Conservation (phyloP, 495 filamentous ascomycete species). For the Hypoxylon fragiforme region DNA sequence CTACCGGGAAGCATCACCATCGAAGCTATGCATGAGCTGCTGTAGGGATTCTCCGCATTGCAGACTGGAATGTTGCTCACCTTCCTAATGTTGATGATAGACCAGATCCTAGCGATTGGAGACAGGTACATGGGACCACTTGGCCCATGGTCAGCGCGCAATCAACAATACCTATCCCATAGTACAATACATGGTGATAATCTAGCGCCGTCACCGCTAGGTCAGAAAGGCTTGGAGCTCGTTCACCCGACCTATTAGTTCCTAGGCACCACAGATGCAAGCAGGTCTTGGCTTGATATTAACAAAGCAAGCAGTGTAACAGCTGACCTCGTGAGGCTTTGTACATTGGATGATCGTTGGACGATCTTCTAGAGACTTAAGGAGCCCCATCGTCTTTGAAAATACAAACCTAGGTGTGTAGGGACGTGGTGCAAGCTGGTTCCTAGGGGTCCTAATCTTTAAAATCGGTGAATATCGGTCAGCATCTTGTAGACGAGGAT, state of each 20-base stretch:
- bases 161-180: constrained; percentile 9
- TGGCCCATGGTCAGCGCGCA: constrained; percentile 4
- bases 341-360: constrained; percentile 12
- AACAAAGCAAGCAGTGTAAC: constrained; percentile 12
- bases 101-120: constrained; percentile 12
- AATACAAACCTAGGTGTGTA: too few species aligned
- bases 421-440: constrained; percentile 6
- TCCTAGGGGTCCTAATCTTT: constrained; percentile 1
- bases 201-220: constrained; percentile 29
- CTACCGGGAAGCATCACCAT: constrained; percentile 12
- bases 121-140: constrained; percentile 16
- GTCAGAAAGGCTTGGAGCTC: constrained; percentile 20
- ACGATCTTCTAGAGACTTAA: constrained; percentile 12
- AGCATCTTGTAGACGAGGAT: constrained; percentile 5
- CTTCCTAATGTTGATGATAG: constrained; percentile 31
- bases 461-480: constrained; percentile 12
- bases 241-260: constrained; percentile 18
- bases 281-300: constrained; percentile 19
- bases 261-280: constrained; percentile 14
- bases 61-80: constrained; percentile 33
- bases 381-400: neutral
- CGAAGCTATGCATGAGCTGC: constrained; percentile 27
- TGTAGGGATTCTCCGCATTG: constrained; percentile 33
- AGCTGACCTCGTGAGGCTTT: constrained; percentile 24
- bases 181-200: constrained; percentile 18